Evolutionary conservation across 108 stramenopile genomes (phyloP), one percentile per base, ranked within the genome.

Genomic region (Stephanodiscus triporus): DNA sequence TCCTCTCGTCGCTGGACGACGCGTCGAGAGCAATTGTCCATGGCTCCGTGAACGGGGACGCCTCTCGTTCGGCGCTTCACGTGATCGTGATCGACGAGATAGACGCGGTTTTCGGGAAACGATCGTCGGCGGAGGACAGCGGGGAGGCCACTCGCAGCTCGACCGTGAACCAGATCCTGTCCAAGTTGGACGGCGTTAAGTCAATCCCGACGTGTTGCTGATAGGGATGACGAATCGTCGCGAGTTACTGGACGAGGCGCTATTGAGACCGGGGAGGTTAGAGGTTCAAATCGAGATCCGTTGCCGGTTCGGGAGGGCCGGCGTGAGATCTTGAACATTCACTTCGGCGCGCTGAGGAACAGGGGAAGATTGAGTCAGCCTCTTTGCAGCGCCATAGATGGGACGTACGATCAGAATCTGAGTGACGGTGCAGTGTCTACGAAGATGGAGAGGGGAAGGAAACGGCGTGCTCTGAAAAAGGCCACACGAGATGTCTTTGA

Each of bases 11-110:
- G 32, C 57, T 78, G 65, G 77, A 78, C 36, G 56, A 72, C 32
- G 30, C 70, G 20, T 72, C 77, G 49, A 78, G 65, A n/a, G 38
- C 58, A 48, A 48, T 66, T 79, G 37, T 79, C 78, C 13, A 36
- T 68, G n/a, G 74, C 78, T 80, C 85, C 61, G 78, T 89, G 68
- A 78, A 75, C 23, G 86, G 97, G 54, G 82, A 96, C 87, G 17
- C 94, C 37, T 77, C 87, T 7, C 80, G 79, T 24, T 82, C 80
- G 30, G 90, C 89, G 32, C 79, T 97, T 13, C 97, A 97, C 83
- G 97, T 99, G 1, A 94, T 99, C 66, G 97, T 99, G 40, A 94
- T 99, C 82, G 98, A 99, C 81, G 98, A 99, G 80, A 91, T 97
- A 51, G 98, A 99, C 83, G 98, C 97, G 23, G 97, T 99, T 51